A percentile compares a stretch with the other conserved stretches of the same genome.
Evolutionary conservation across 208 protist genomes (phyloP).

Genomic region (Trypanosoma avium): DNA sequence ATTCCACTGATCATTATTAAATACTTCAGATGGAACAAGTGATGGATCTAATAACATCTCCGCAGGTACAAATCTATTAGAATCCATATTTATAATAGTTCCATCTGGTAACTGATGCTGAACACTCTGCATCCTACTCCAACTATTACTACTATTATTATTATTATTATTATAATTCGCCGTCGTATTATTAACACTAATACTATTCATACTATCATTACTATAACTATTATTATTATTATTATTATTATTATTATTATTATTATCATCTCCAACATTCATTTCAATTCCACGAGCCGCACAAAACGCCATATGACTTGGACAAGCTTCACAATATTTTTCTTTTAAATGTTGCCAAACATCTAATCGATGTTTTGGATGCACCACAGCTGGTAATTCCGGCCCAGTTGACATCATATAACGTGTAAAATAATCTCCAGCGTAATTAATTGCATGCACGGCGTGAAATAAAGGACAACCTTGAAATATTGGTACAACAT

Average conservation of each 20-base stretch:
- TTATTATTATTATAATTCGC: too few relatives aligned
- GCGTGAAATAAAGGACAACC: constrained; percentile 93
- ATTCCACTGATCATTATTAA: constrained; percentile 38
- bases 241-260: constrained; percentile 20
- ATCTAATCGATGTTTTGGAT: constrained; percentile 39
- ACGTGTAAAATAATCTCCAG: constrained; percentile 71
- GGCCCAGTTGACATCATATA: constrained; percentile 34
- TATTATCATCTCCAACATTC: background rate
- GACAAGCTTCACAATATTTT: constrained; percentile 48
- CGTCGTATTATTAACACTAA: too few relatives aligned
- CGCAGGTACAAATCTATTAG: constrained; percentile 52
- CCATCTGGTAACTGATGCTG: constrained; percentile 80
- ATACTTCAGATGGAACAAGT: constrained; percentile 38
- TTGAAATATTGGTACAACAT: constrained; percentile 98
- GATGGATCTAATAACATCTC: constrained; percentile 82
- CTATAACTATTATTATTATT: constrained; percentile 23
- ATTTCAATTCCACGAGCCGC: background rate
- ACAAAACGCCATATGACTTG: constrained; percentile 2
- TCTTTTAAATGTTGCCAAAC: constrained; percentile 91
- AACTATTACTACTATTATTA: too few relatives aligned
- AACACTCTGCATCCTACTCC: too few relatives aligned
- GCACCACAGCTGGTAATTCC: constrained; percentile 39
- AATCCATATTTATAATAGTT: constrained; percentile 58
- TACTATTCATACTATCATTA: too few relatives aligned
- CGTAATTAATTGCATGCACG: constrained; percentile 79